Base-by-base conservation (phyloP, 75 land plant species). In the Larix kaempferi region DNA sequence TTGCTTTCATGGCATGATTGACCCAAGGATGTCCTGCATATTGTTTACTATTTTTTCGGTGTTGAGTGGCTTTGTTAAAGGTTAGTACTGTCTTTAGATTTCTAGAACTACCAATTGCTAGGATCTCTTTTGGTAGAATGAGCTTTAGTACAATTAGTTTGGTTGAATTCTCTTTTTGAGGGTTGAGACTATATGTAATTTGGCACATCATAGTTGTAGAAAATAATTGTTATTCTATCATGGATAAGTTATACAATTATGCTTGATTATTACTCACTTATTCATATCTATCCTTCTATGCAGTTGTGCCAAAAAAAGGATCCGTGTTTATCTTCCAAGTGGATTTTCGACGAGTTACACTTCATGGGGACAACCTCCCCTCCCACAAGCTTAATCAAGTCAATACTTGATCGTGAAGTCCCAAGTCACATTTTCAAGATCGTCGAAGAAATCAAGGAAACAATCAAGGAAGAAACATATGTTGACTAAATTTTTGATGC, bases 251-350 rank as follows among this genome's bases (percentile, higher is more conserved):
- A 1, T 67, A n/a, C 21, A 27, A 6, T 1, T 17, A 2, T 7
- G 19, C 2, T 2, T 39, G 10, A 10, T 39, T 39, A n/a, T n/a
- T 69, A 22, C 35, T 62, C 3, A 29, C 49, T 69, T 17, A 69
- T 39, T 41, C 49, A 39, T 37, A 27, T 21, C 19, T 41, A 22
- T 69, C 13, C 23, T 25, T 69, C 17, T 49, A 16, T 61, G 72
- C 80, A 82, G 85, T 84, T 74, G 84, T 84, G 4, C 85, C 85
- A 12, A 84, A 84, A 59, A 82, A 64, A 59, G 85, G 85, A 26
- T 57, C 85, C 16, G 77, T 84, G 37, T 84, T 84, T 57, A 78
- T 81, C 59, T 82, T 84, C 13, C 84, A 84, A 29, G 23, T 76
- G 39, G 84, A 81, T 11, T 41, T 71, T 22, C 21, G 56, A 41